Conservation (phyloP, 2,329 filamentous ascomycete genomes). For the Cytospora mali region DNA sequence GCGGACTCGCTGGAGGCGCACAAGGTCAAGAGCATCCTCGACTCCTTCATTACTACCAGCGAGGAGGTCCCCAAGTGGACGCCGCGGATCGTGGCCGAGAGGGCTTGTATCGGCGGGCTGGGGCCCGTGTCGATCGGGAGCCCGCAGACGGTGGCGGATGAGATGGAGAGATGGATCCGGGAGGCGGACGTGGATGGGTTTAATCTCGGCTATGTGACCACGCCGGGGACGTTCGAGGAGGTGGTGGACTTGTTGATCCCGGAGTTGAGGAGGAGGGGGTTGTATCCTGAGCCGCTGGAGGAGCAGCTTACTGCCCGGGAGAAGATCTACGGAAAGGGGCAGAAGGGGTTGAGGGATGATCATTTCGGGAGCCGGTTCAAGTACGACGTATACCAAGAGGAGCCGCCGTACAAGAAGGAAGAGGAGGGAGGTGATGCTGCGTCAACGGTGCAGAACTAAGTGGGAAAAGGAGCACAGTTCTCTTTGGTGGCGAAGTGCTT, state of each 20-base stretch:
- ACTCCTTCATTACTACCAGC: slow-evolving; percentile 46
- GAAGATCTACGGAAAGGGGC: slow-evolving; percentile 64
- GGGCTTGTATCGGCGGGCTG: slow-evolving; percentile 51
- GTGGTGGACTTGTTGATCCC: slow-evolving; percentile 52
- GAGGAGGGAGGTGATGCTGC: background rate
- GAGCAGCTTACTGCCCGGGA: slow-evolving; percentile 56
- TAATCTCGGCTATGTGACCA: slow-evolving; percentile 49
- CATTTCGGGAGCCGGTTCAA: slow-evolving; percentile 63
- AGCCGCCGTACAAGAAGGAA: slow-evolving; percentile 40
- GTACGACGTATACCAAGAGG: slow-evolving; percentile 63
- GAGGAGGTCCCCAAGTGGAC: slow-evolving; percentile 50
- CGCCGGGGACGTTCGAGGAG: slow-evolving; percentile 55
- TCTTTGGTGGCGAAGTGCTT: no score
- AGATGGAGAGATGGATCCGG: slow-evolving; percentile 49
- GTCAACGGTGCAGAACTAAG: background rate
- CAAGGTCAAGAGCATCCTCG: slow-evolving; percentile 46
- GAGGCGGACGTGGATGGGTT: slow-evolving; percentile 39
- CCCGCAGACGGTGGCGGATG: slow-evolving; percentile 48
- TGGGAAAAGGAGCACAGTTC: no score
- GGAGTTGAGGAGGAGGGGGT: slow-evolving; percentile 45
- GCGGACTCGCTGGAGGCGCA: slow-evolving; percentile 53
- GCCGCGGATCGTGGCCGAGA: slow-evolving; percentile 47
- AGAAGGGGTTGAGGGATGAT: slow-evolving; percentile 57
- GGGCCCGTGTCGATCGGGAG: slow-evolving; percentile 52
- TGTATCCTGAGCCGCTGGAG: slow-evolving; percentile 40